Evolutionary conservation across 768 basidiomycete genomes (phyloP).

Genomic region (Saitozyma podzolica): DNA sequence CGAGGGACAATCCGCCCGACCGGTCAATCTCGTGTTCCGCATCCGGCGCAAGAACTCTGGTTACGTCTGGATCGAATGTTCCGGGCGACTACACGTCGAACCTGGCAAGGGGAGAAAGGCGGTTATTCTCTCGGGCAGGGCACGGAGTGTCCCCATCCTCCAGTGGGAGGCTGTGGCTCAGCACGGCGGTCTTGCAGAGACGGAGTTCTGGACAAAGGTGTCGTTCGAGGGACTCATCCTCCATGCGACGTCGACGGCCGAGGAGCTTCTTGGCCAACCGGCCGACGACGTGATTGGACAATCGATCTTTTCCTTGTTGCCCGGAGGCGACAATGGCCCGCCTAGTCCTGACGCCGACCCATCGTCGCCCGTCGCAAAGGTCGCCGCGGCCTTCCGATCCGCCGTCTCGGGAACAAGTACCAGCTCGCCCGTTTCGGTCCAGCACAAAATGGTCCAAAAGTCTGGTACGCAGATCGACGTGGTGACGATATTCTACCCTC

Average conservation of each 20-base stretch:
- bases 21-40: constrained; percentile 82
- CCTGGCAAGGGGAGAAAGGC: constrained; percentile 92
- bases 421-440: constrained; percentile 39
- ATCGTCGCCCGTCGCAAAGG: constrained; percentile 24
- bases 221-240: constrained; percentile 55
- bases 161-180: constrained; percentile 63
- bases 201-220: constrained; percentile 56
- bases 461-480: constrained; percentile 49
- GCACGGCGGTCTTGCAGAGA: constrained; percentile 59
- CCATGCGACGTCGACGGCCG: constrained; percentile 48
- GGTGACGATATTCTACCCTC: constrained; percentile 49
- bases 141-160: constrained; percentile 65
- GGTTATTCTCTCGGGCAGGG: constrained; percentile 82
- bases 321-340: constrained; percentile 41
- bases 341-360: constrained; percentile 27
- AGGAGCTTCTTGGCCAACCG: constrained; percentile 46
- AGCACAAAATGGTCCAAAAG: constrained; percentile 46
- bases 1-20: constrained; percentile 43
- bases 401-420: constrained; percentile 13
- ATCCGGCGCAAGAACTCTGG: constrained; percentile 66
- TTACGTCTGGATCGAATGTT: constrained; percentile 87
- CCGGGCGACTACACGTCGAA: constrained; percentile 86
- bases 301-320: constrained; percentile 46
- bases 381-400: constrained; percentile 40
- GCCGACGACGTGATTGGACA: constrained; percentile 53